Evolutionary conservation across 371 early-diverging fungal species (phyloP).

Genomic region (Mortierella sp.): DNA sequence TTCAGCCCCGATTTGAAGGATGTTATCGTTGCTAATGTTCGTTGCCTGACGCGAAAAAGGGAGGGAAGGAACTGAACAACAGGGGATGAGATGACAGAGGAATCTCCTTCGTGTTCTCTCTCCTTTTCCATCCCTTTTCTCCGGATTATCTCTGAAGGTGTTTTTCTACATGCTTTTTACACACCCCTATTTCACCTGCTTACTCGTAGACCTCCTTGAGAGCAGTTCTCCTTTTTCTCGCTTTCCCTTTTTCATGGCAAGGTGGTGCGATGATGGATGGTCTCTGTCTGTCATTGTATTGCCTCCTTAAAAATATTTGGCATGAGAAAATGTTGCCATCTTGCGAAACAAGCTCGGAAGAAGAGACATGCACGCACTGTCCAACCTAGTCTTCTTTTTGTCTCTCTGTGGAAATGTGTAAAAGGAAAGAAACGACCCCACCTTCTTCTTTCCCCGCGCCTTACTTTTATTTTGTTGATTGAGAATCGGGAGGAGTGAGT

Average conservation of each 20-base stretch:
- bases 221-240: background rate
- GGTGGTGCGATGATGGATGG: background rate
- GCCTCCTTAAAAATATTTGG: background rate
- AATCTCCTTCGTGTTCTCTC: background rate
- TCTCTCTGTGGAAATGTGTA: background rate
- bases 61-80: background rate
- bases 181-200: background rate
- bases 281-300: background rate
- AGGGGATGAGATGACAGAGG: background rate
- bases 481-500: background rate
- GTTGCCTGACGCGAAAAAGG: background rate
- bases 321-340: conserved; percentile 5
- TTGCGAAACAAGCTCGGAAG: background rate
- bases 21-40: background rate
- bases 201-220: background rate
- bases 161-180: background rate
- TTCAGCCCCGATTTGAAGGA: background rate
- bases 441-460: background rate
- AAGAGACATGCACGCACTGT: background rate
- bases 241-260: background rate
- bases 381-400: background rate
- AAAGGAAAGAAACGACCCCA: background rate
- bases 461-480: background rate
- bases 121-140: background rate
- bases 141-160: background rate